Conservation (phyloP, 2,329 filamentous ascomycete species). For the Neoascochyta sp. region DNA sequence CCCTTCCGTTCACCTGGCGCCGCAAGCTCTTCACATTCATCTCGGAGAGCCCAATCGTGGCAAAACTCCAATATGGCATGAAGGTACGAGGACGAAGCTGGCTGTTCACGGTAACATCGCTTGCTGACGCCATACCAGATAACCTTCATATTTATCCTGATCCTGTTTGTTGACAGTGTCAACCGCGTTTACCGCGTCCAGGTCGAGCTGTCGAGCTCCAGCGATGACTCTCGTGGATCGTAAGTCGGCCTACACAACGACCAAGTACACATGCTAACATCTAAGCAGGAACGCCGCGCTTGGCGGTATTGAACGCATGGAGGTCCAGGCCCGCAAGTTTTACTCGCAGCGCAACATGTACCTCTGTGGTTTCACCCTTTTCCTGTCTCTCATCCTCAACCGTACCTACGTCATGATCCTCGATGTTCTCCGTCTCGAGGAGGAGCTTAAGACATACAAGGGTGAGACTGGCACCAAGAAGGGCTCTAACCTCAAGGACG, state of each 20-base stretch:
- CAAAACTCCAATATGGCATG: slow-evolving; percentile 93
- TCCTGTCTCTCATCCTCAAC: slow-evolving; percentile 97
- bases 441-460: slow-evolving; percentile 82
- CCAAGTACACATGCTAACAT: slow-evolving; percentile 10
- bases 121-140: slow-evolving; percentile 54
- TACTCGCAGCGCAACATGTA: slow-evolving; percentile 99
- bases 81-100: slow-evolving; percentile 55
- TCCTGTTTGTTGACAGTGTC: slow-evolving; percentile 96
- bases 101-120: neutral
- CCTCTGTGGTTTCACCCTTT: slow-evolving; percentile 97
- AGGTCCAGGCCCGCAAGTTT: slow-evolving; percentile 99
- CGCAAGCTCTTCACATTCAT: slow-evolving; percentile 94
- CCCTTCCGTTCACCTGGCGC: slow-evolving; percentile 81
- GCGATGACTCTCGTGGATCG: slow-evolving; percentile 58
- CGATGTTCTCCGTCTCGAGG: slow-evolving; percentile 85
- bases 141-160: slow-evolving; percentile 97
- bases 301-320: slow-evolving; percentile 84
- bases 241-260: slow-evolving; percentile 38
- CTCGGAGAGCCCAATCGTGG: slow-evolving; percentile 78
- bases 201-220: slow-evolving; percentile 72
- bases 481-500: slow-evolving; percentile 64
- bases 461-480: slow-evolving; percentile 60
- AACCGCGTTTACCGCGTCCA: slow-evolving; percentile 96
- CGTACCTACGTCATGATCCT: slow-evolving; percentile 98
- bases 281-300: slow-evolving; percentile 62